Evolutionary conservation across 1,284 basidiomycete genomes (phyloP).

Genomic region (Ceratobasidium sp.): DNA sequence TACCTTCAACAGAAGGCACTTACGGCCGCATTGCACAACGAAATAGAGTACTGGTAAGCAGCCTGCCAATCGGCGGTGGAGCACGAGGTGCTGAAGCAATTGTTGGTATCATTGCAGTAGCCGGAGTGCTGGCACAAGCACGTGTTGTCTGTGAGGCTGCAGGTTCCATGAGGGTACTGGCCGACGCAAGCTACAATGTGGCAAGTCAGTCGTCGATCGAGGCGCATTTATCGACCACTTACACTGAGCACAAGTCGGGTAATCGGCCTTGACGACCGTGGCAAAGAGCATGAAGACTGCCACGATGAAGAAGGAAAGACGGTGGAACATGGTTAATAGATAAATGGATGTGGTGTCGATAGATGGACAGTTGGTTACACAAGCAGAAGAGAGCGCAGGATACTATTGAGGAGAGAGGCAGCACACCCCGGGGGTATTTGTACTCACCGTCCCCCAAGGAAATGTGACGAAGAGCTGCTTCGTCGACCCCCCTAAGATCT

Average conservation of each 20-base stretch:
- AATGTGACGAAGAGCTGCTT: background rate
- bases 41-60: constrained; percentile 8
- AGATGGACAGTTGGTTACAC: background rate
- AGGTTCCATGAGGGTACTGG: constrained; percentile 10
- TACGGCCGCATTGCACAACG: constrained; percentile 17
- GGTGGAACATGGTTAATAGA: constrained; percentile 25
- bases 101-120: constrained; percentile 37
- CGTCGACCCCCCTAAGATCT: too few species aligned
- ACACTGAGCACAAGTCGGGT: constrained; percentile 33
- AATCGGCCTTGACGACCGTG: constrained; percentile 7
- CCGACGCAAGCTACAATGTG: constrained; percentile 16
- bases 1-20: background rate
- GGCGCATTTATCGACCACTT: background rate
- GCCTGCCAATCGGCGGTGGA: constrained; percentile 13
- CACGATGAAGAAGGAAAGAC: constrained; percentile 18
- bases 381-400: background rate
- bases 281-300: constrained; percentile 5
- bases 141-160: constrained; percentile 38
- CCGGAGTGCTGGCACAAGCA: constrained; percentile 41
- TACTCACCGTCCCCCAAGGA: background rate
- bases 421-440: background rate
- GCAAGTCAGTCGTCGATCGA: background rate
- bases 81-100: constrained; percentile 38
- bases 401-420: constrained; percentile 13
- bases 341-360: background rate